Evolutionary conservation across 2,329 filamentous ascomycete species (phyloP).

Genomic region (Colletotrichum limetticola): DNA sequence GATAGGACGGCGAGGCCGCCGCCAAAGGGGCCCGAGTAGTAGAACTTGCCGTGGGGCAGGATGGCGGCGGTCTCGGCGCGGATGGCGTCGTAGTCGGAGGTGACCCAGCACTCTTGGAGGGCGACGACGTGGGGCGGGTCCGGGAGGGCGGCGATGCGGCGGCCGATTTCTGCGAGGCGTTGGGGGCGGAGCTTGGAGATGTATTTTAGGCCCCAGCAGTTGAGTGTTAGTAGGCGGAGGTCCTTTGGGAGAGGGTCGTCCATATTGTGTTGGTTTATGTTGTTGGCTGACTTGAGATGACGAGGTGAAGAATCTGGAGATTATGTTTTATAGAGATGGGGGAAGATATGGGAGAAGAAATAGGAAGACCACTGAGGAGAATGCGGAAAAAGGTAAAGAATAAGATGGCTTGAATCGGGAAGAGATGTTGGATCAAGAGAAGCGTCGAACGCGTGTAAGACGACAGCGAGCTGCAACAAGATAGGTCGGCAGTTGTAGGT

Average conservation of each 20-base stretch:
- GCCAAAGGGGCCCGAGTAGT: conserved; percentile 88
- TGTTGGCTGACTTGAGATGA: neutral
- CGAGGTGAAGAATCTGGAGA: neutral
- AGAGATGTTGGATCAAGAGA: neutral
- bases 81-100: conserved; percentile 84
- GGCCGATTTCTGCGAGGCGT: conserved; percentile 86
- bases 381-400: neutral
- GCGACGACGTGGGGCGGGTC: conserved; percentile 86
- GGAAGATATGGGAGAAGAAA: neutral
- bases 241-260: conserved; percentile 58
- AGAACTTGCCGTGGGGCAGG: conserved; percentile 93
- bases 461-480: neutral
- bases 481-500: neutral
- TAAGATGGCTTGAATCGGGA: neutral
- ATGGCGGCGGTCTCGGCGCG: conserved; percentile 77
- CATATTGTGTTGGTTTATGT: conserved; percentile 32
- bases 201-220: conserved; percentile 96
- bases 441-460: neutral
- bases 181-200: conserved; percentile 81
- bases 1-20: conserved; percentile 90
- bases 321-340: neutral
- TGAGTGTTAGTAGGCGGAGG: conserved; percentile 86
- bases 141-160: conserved; percentile 74
- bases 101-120: conserved; percentile 95
- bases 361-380: no score